These are phyloP conservation scores for Hanseniaspora gamundiae DNA, from an alignment of 1,139 yeast genomes.

Conservation along the genomic window DNA sequence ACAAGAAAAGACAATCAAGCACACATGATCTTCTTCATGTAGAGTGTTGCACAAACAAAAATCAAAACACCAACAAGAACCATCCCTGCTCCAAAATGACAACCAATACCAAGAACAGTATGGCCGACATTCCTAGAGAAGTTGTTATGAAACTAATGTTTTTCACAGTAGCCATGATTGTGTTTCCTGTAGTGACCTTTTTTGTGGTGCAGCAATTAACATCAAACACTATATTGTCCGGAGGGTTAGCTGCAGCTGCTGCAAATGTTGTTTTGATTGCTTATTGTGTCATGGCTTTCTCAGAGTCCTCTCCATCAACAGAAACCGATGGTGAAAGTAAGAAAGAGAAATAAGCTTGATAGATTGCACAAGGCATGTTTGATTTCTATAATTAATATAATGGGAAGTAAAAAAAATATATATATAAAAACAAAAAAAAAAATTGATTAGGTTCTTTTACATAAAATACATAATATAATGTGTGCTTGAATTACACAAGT, in stretches of 20 bases:
- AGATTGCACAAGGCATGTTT: too few relatives aligned
- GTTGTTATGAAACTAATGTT: conserved; percentile 52
- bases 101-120: conserved; percentile 8
- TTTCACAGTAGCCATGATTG: conserved; percentile 83
- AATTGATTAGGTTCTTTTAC: conserved; percentile 1
- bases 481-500: not conserved
- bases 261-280: conserved; percentile 84
- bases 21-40: too few relatives aligned
- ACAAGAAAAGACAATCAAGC: too few relatives aligned
- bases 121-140: conserved; percentile 16
- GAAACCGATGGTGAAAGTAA: conserved; percentile 25
- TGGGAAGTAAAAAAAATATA: conserved; percentile 14
- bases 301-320: conserved; percentile 47
- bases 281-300: conserved; percentile 76
- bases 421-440: not conserved
- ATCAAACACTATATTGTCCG: conserved; percentile 60
- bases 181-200: conserved; percentile 63
- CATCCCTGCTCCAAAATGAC: not conserved
- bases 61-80: too few relatives aligned
- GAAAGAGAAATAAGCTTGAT: conserved; percentile 9
- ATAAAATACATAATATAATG: conserved; percentile 6
- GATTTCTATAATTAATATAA: too few relatives aligned
- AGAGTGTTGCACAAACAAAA: too few relatives aligned
- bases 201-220: conserved; percentile 47
- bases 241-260: conserved; percentile 78